Evolutionary conservation across 208 protist species (phyloP).

Genomic region (Leishmania amazonensis): DNA sequence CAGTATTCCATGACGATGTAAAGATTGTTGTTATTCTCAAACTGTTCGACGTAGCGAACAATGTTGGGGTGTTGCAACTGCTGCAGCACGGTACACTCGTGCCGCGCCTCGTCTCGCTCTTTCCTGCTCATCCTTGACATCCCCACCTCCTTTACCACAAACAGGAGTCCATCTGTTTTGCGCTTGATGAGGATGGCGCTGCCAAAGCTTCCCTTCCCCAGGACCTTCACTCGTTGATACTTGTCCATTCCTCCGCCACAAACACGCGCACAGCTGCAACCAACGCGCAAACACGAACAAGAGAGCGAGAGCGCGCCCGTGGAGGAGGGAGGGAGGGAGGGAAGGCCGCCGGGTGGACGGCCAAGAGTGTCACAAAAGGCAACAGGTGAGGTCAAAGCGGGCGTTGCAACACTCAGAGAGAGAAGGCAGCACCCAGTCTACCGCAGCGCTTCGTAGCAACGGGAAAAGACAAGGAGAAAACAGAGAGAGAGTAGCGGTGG

Average conservation of each 20-base stretch:
- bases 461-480: not conserved
- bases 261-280: not conserved
- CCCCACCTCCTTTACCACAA: conserved; percentile 93
- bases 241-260: conserved; percentile 72
- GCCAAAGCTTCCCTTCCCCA: conserved; percentile 94
- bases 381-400: not conserved
- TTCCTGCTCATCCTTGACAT: conserved; percentile 84
- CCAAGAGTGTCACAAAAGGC: too few relatives aligned
- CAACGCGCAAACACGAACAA: not conserved
- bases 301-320: not conserved
- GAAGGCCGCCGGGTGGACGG: not conserved
- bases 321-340: not conserved
- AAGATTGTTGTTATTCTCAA: conserved; percentile 86
- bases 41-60: conserved; percentile 93
- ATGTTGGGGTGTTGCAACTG: conserved; percentile 92
- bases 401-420: not conserved
- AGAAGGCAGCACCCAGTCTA: too few relatives aligned
- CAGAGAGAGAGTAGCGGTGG: not conserved
- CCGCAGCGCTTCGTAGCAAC: not conserved
- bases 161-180: conserved; percentile 75
- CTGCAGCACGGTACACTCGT: conserved; percentile 87
- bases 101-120: conserved; percentile 88
- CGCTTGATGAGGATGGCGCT: conserved; percentile 92
- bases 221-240: conserved; percentile 86
- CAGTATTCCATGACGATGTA: conserved; percentile 96